Conservation (phyloP, 2,329 filamentous ascomycete genomes). For the Colletotrichum scovillei region DNA sequence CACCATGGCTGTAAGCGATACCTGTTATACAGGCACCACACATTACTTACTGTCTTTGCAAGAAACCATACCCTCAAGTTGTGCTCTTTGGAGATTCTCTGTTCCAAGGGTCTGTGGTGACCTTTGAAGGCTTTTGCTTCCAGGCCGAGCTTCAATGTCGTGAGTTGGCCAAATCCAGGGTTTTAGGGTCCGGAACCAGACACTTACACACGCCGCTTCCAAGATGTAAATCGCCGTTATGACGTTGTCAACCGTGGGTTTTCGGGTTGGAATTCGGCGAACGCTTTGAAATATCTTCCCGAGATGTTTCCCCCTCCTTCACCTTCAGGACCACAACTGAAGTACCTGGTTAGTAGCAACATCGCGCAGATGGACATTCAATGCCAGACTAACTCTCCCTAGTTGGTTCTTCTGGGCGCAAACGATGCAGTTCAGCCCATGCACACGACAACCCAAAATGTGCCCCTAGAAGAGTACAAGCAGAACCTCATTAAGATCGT, state of each 20-base stretch:
- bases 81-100: conserved; percentile 91
- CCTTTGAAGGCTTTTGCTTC: conserved; percentile 78
- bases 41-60: background rate
- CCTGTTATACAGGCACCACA: background rate
- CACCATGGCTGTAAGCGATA: conserved; percentile 2
- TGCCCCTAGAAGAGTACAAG: conserved; percentile 81
- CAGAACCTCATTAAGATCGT: conserved; percentile 79
- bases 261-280: conserved; percentile 81
- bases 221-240: conserved; percentile 80
- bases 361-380: background rate
- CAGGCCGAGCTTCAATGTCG: conserved; percentile 76
- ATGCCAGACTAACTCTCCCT: background rate
- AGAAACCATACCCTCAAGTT: conserved; percentile 71
- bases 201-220: conserved; percentile 13
- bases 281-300: conserved; percentile 76
- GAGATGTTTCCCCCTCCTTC: conserved; percentile 74
- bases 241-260: conserved; percentile 93
- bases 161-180: conserved; percentile 50
- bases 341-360: conserved; percentile 68
- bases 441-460: conserved; percentile 75
- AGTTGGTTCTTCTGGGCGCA: conserved; percentile 82
- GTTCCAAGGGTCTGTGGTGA: conserved; percentile 74
- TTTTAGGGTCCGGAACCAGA: conserved; percentile 66
- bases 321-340: conserved; percentile 67
- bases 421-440: conserved; percentile 80